Evolutionary conservation across 2,329 filamentous ascomycete genomes (phyloP), one percentile per base, ranked within the genome.

Genomic region (Colletotrichum brevisporum): DNA sequence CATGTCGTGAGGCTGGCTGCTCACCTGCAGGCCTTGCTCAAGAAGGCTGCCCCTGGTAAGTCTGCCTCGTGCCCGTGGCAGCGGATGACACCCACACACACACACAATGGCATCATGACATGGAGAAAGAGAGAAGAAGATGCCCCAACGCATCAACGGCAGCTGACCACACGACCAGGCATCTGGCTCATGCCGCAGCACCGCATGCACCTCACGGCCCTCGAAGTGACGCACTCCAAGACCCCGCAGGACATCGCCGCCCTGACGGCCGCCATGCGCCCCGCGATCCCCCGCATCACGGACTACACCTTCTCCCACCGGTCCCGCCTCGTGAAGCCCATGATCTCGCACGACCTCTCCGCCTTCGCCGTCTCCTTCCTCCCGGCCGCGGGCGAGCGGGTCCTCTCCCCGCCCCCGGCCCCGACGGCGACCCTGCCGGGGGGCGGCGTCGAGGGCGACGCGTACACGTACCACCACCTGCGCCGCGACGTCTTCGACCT

Each of bases 391-490:
- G 90, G 89, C 12, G 91, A 94, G 81, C 74, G 78, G 1, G 72
- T 77, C 1, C 45, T 78, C 26, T 82, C 82, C 21, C 83, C 85
- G 1, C 66, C 80, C 5, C 79, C 84, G 1, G 76, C 77, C 2
- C 77, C 78, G 5, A 81, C 83, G 1, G 79, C 81, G 36, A 18
- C 47, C 18, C 71, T 74, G n/a, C 75, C 75, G 18, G 74, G 73
- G 13, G 73, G 75, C 51, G 79, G 79, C 15, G 77, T 83, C 16
- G 80, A 85, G 47, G 86, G 88, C 18, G 92, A 96, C 73, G 76
- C 73, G 1, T 98, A 94, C 80, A 95, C 92, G 0, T 98, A 98
- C 78, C 95, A 98, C 77, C 95, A 98, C 79, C 88, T 98, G 9
- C 90, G 95, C 3, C 87, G 91, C 4, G 94, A 97, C 76, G 78